phyloP scores from a whole-genome alignment of 164 flowering plant genomes.

The Macadamia tetraphylla region DNA sequence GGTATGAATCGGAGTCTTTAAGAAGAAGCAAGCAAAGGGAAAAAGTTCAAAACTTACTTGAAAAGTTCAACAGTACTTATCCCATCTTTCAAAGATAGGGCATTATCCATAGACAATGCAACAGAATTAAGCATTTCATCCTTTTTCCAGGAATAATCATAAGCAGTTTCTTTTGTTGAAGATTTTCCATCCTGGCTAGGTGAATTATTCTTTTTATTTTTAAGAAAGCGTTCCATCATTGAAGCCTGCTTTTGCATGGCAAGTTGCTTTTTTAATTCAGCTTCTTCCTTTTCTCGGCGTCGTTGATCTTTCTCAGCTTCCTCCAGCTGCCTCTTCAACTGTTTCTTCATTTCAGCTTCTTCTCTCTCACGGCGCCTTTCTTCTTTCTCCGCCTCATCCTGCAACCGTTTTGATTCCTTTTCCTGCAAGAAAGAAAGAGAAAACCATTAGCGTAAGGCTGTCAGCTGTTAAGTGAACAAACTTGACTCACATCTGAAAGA shows the following conservation, averaged over 20 bases:
- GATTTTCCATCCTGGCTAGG: conserved; percentile 24
- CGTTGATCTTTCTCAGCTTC: conserved; percentile 68
- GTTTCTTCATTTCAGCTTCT: conserved; percentile 59
- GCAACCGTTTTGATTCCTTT: conserved; percentile 60
- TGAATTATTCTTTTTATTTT: conserved; percentile 33
- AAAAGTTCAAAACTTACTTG: conserved; percentile 33
- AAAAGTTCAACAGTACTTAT: conserved; percentile 30
- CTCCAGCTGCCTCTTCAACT: conserved; percentile 57
- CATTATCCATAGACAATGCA: conserved; percentile 51
- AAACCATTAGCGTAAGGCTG: no score
- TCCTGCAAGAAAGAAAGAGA: conserved; percentile 40
- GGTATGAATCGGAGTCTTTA: not conserved
- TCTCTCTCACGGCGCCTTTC: conserved; percentile 62
- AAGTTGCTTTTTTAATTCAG: conserved; percentile 58
- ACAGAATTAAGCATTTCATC: conserved; percentile 30
- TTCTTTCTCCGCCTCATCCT: conserved; percentile 70
- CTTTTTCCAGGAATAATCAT: conserved; percentile 18
- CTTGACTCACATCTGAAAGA: not conserved
- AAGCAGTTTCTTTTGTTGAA: conserved; percentile 14
- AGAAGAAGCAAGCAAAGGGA: no score
- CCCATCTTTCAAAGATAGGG: conserved; percentile 33
- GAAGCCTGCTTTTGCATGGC: conserved; percentile 83
- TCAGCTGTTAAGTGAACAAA: not conserved
- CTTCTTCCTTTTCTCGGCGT: conserved; percentile 67
- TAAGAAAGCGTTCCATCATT: conserved; percentile 89